A percentile compares a stretch with the other conserved stretches of the same genome.
These are phyloP conservation scores for Saitozyma sp. DNA, from an alignment of 768 basidiomycete species.

Conservation along the genomic window DNA sequence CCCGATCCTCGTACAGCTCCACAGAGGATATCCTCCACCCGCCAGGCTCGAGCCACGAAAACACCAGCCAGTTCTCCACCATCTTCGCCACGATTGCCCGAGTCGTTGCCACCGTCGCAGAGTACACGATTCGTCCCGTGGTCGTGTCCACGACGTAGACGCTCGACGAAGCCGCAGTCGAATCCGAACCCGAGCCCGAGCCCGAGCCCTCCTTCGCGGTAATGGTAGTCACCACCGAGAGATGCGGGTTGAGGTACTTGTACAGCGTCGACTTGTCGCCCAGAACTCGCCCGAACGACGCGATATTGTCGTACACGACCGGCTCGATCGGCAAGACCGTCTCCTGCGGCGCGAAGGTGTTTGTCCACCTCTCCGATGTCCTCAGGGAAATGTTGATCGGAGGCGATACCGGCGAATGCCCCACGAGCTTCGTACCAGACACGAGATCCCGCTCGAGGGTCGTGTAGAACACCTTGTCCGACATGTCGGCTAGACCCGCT, in stretches of 20 bases:
- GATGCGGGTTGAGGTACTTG: conserved; percentile 87
- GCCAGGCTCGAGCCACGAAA: conserved; percentile 73
- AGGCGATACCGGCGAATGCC: conserved; percentile 16
- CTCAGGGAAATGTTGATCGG: conserved; percentile 51
- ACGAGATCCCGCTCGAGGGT: conserved; percentile 1
- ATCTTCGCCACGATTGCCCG: conserved; percentile 63
- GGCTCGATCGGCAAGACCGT: conserved; percentile 60
- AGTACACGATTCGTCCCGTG: conserved; percentile 76
- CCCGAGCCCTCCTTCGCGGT: conserved; percentile 55
- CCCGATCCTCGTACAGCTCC: conserved; percentile 85
- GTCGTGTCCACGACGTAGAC: conserved; percentile 76
- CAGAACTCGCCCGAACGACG: conserved; percentile 77
- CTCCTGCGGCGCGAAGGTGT: conserved; percentile 61
- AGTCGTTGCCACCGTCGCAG: conserved; percentile 58
- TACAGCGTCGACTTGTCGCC: conserved; percentile 86
- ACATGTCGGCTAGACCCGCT: conserved; percentile 23
- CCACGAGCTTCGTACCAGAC: conserved; percentile 19
- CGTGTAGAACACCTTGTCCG: conserved; percentile 36
- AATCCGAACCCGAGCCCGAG: conserved; percentile 35
- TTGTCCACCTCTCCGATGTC: conserved; percentile 69
- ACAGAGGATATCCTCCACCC: conserved; percentile 75
- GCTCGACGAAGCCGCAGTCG: background rate
- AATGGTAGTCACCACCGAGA: conserved; percentile 67
- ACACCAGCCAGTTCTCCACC: conserved; percentile 90
- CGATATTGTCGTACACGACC: conserved; percentile 59